Conservation (phyloP, 176 grass and related monocot species). For the Oryza brachyantha region DNA sequence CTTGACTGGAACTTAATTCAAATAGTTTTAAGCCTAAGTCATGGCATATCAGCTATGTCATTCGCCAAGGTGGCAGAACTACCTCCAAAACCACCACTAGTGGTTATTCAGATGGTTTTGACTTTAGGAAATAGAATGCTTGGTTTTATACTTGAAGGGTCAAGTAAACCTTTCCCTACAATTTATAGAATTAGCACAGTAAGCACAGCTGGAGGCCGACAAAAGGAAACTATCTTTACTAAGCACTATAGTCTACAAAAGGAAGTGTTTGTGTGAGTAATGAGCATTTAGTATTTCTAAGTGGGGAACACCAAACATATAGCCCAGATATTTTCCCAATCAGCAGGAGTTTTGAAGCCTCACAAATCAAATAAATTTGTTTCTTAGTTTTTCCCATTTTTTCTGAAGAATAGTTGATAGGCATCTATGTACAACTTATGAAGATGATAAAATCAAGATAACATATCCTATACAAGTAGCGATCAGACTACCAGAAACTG, state of each 20-base stretch:
- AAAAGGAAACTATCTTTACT: not conserved
- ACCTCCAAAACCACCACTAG: not conserved
- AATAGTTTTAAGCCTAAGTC: too few relatives aligned
- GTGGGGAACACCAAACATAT: not conserved
- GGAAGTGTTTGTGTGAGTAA: not conserved
- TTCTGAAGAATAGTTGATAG: slow-evolving; percentile 1
- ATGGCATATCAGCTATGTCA: too few relatives aligned
- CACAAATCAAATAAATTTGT: not conserved
- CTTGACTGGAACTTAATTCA: too few relatives aligned
- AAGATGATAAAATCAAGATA: not conserved
- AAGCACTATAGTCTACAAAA: slow-evolving; percentile 20
- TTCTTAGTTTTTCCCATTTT: not conserved
- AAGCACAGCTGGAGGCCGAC: not conserved
- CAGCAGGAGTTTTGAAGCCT: not conserved
- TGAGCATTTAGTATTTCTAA: not conserved
- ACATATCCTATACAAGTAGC: not conserved
- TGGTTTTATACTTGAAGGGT: not conserved
- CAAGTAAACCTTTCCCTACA: not conserved
- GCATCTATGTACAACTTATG: not conserved
- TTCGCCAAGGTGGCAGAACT: not conserved
- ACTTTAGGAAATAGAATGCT: not conserved
- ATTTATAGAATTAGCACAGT: slow-evolving; percentile 23
- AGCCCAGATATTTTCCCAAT: slow-evolving; percentile 5
- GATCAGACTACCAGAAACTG: not conserved
- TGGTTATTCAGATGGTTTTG: not conserved